Percentiles rank a stretch among this genome's conserved stretches.
Conservation (phyloP, 192 early-diverging fungal species). For the Coemansia sp. region DNA sequence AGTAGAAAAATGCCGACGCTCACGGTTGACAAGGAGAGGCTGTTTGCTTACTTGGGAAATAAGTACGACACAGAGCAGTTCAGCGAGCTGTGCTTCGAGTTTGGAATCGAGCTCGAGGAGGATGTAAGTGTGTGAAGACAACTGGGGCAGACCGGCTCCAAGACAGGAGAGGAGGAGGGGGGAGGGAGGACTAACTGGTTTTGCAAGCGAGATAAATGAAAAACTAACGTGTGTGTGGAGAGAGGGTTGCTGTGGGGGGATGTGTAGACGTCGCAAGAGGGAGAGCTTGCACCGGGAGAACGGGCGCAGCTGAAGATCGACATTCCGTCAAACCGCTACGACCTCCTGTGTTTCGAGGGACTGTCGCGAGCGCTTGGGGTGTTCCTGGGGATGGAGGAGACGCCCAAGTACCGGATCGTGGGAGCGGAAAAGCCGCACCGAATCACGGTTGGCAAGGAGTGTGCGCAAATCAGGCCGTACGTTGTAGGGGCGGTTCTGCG, state of each 20-base stretch:
- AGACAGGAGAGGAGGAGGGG: too few relatives aligned
- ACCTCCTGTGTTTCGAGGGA: conserved; percentile 96
- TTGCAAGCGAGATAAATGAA: neutral
- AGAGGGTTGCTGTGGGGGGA: neutral
- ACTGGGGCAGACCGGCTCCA: too few relatives aligned
- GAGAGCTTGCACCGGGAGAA: conserved; percentile 54
- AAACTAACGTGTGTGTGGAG: neutral
- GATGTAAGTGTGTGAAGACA: conserved; percentile 62
- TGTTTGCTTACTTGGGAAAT: conserved; percentile 81
- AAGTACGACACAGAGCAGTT: conserved; percentile 81
- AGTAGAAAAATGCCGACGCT: conserved; percentile 86
- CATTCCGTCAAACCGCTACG: conserved; percentile 98
- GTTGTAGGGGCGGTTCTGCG: conserved; percentile 92
- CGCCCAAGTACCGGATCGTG: conserved; percentile 33
- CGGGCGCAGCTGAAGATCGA: conserved; percentile 92
- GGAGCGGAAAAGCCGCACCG: conserved; percentile 30
- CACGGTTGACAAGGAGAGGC: conserved; percentile 86
- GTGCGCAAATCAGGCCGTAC: conserved; percentile 78
- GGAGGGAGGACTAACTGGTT: too few relatives aligned
- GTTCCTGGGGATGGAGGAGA: conserved; percentile 71
- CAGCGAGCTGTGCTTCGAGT: conserved; percentile 98
- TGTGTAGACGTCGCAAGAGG: conserved; percentile 40
- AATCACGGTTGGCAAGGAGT: conserved; percentile 61
- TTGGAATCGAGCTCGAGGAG: conserved; percentile 98
- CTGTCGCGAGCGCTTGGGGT: conserved; percentile 85